These are phyloP conservation scores for Chaetoceros muelleri DNA, from an alignment of 108 stramenopile genomes.

Conservation along the genomic window DNA sequence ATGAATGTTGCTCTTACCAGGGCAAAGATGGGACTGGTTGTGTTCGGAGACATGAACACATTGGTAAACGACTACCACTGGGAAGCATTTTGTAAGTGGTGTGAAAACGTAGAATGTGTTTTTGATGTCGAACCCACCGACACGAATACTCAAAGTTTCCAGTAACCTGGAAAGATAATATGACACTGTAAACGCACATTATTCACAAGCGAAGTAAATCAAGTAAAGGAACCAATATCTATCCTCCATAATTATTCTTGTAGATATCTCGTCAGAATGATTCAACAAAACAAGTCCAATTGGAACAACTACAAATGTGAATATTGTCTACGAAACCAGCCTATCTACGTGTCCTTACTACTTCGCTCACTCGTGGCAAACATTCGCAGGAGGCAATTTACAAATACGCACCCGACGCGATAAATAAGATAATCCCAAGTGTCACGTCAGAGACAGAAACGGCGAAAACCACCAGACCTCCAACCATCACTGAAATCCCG, in stretches of 20 bases:
- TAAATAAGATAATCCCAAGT: constrained; percentile 50
- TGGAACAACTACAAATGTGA: constrained; percentile 50
- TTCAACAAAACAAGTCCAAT: constrained; percentile 79
- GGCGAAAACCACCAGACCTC: constrained; percentile 39
- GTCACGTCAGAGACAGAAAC: constrained; percentile 24
- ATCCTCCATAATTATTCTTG: too few species aligned
- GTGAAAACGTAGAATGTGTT: constrained; percentile 40
- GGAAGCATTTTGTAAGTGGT: constrained; percentile 74
- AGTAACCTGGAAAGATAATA: too few species aligned
- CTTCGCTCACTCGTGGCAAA: constrained; percentile 25
- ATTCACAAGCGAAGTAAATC: too few species aligned
- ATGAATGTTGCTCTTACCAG: constrained; percentile 97
- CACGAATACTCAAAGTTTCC: neutral
- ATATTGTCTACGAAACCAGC: constrained; percentile 24
- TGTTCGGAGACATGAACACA: constrained; percentile 88
- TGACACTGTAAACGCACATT: too few species aligned
- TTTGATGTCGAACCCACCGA: constrained; percentile 23
- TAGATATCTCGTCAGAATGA: too few species aligned
- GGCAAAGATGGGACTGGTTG: constrained; percentile 76
- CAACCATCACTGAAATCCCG: constrained; percentile 53
- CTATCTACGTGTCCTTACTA: constrained; percentile 16
- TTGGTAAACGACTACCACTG: constrained; percentile 83
- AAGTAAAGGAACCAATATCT: too few species aligned
- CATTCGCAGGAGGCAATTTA: constrained; percentile 57
- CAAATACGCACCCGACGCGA: constrained; percentile 69